These are phyloP conservation scores for Leccinum ochraceum DNA, from an alignment of 768 basidiomycete species.

Conservation along the genomic window DNA sequence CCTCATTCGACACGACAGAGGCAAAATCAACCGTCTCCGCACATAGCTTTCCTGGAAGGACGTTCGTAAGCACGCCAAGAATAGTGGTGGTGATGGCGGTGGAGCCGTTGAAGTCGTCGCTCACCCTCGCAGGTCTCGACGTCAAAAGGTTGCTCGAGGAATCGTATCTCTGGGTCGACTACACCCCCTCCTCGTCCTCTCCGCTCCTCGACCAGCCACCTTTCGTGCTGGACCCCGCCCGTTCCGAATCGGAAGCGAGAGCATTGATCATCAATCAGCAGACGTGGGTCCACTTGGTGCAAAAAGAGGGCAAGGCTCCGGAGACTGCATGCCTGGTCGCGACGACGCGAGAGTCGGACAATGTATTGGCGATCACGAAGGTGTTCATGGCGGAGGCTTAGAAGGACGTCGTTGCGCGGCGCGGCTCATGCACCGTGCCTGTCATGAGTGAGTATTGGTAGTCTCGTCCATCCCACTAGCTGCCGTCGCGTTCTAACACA, in stretches of 20 bases:
- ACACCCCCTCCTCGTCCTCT: no score
- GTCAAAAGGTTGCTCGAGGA: no score
- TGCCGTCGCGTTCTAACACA: no score
- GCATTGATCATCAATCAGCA: slow-evolving; percentile 46
- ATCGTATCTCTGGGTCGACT: no score
- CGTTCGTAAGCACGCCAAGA: no score
- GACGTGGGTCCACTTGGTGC: slow-evolving; percentile 61
- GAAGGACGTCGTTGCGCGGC: slow-evolving; percentile 55
- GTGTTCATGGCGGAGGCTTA: slow-evolving; percentile 61
- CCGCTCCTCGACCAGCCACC: slow-evolving; percentile 44
- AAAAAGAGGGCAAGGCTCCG: slow-evolving; percentile 15
- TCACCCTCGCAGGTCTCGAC: no score
- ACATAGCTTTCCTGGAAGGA: no score
- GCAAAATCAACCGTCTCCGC: no score
- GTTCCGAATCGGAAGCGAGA: slow-evolving; percentile 44
- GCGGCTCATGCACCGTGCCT: slow-evolving; percentile 59
- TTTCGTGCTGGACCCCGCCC: slow-evolving; percentile 32
- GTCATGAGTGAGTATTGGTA: slow-evolving; percentile 44
- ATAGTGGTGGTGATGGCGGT: no score
- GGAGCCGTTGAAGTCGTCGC: no score
- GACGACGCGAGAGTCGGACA: slow-evolving; percentile 57
- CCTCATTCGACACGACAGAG: no score
- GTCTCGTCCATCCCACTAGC: no score
- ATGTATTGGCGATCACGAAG: slow-evolving; percentile 67
- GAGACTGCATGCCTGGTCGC: slow-evolving; percentile 69